Percentiles rank a stretch among this genome's conserved stretches.
These are phyloP conservation scores for Paspalum notatum DNA, from an alignment of 176 grass and related monocot genomes.

Conservation along the genomic window DNA sequence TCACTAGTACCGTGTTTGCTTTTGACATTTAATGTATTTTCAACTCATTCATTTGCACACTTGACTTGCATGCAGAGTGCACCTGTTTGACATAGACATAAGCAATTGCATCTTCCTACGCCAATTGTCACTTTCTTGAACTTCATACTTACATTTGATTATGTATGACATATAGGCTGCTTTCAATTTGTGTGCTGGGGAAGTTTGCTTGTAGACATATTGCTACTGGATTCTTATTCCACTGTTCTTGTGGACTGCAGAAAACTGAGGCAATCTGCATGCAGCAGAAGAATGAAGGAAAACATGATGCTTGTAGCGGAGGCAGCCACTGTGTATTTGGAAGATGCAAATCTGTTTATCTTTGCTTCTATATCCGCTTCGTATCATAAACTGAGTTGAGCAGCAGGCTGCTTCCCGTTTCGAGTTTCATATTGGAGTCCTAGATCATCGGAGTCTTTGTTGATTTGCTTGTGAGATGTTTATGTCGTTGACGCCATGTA, in stretches of 20 bases:
- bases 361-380: conserved; percentile 41
- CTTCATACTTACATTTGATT: neutral
- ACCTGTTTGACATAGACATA: neutral
- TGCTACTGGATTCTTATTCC: conserved; percentile 28
- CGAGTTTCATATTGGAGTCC: conserved; percentile 21
- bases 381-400: conserved; percentile 33
- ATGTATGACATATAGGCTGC: neutral
- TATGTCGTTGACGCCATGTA: conserved; percentile 31
- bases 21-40: conserved; percentile 10
- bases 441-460: conserved; percentile 33
- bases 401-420: conserved; percentile 40
- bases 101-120: neutral
- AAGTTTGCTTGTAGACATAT: neutral
- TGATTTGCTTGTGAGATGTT: conserved; percentile 39
- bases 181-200: neutral
- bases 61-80: neutral
- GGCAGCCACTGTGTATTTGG: conserved; percentile 5
- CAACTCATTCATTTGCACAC: conserved; percentile 9
- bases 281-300: conserved; percentile 27
- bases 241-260: conserved; percentile 33
- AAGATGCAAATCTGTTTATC: conserved; percentile 24
- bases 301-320: conserved; percentile 31
- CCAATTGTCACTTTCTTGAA: neutral
- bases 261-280: conserved; percentile 38
- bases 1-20: neutral